Evolutionary conservation across 805 yeast species (phyloP), one percentile per base, ranked within the genome.

Genomic region (Spathaspora arborariae): DNA sequence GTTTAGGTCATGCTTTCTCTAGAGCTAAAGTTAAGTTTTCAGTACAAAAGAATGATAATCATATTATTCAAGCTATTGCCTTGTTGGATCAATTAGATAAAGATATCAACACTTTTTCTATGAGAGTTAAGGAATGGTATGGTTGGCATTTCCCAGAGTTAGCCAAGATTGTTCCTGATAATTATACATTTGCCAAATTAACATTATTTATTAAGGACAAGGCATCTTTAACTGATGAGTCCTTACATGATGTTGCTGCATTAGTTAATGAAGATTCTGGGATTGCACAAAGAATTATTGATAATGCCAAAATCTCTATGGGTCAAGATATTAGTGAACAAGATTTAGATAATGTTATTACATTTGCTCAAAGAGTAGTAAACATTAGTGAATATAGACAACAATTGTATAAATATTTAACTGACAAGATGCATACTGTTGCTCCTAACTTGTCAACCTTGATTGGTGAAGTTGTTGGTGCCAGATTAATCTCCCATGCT

Each of bases 61-160:
- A 94, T 72, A 94, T 94, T 66, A 94, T 94, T 67, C 99, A 94
- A 78, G 97, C 99, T 45, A 94, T 94, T 75, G 97, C 99, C 43
- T 78, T 92, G 58, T 81, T 94, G 62, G 99, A 95, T 67, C 97
- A 94, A 74, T 83, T 94, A 62, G 99, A 94, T 75, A 95, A 95
- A 76, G 99, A 94, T 68, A 86, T 94, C 71, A 94, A 94, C 78
- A 91, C 97, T 50, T 94, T 88, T 68, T 85, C 97, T 49, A 90
- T 90, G 97, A 84, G 97, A 73, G 94, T 87, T 56, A 88, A 90
- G 76, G 97, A 90, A 74, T 90, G 97, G 97, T 90, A 90, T 74
- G 96, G 96, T 60, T 90, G 97, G 97, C 97, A 90, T 68, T 90
- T 94, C 84, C 97, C 97, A 49, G 97, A 90, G 75, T 81, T 90